A percentile compares a stretch with the other conserved stretches of the same genome.
Conservation (phyloP, 73 alveolate species). For the Paramecium octaurelia region DNA sequence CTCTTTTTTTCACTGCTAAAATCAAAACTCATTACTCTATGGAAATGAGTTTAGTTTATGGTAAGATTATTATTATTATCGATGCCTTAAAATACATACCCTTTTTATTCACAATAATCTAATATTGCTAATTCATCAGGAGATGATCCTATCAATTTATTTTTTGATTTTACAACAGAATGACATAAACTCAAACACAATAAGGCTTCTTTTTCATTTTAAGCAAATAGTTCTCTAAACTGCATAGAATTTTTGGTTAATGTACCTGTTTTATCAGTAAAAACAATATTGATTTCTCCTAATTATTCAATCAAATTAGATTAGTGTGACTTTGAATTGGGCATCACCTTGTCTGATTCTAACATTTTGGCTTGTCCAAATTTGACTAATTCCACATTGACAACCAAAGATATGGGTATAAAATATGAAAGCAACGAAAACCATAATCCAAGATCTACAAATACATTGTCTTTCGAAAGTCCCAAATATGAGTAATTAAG, state of each 20-base stretch:
- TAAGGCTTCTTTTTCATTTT: conserved; percentile 63
- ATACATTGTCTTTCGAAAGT: not conserved
- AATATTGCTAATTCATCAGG: conserved; percentile 81
- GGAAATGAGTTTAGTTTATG: conserved; percentile 57
- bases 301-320: conserved; percentile 92
- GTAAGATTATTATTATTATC: conserved; percentile 65
- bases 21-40: conserved; percentile 40
- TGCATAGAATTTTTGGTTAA: conserved; percentile 84
- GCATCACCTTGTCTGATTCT: conserved; percentile 30
- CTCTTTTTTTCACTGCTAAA: conserved; percentile 77
- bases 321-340: conserved; percentile 73
- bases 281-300: conserved; percentile 87
- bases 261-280: conserved; percentile 98
- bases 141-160: conserved; percentile 69
- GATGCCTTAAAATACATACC: conserved; percentile 70
- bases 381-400: conserved; percentile 51
- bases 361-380: conserved; percentile 57
- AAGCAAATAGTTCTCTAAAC: conserved; percentile 61
- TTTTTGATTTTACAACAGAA: conserved; percentile 63
- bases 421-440: conserved; percentile 66
- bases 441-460: conserved; percentile 83
- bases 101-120: conserved; percentile 70
- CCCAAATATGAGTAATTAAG: conserved; percentile 1
- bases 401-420: conserved; percentile 55
- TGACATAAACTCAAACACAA: conserved; percentile 61